Percentiles rank a stretch among this genome's conserved stretches.
Evolutionary conservation across 2,329 filamentous ascomycete genomes (phyloP).

Genomic region (Alternaria brassicicola): DNA sequence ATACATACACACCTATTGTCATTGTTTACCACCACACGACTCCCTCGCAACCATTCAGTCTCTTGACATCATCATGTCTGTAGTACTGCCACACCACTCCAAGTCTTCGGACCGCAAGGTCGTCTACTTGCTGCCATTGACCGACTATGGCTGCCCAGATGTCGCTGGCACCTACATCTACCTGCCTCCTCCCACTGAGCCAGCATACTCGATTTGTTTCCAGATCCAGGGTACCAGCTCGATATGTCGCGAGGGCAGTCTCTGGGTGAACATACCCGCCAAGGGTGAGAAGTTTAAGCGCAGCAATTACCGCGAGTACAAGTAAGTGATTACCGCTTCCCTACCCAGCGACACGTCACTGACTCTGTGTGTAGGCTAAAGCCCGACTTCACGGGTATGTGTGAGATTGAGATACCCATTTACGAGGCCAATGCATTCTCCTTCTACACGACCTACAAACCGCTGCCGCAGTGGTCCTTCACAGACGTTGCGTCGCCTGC

Average conservation of each 20-base stretch:
- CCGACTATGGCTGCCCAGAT: conserved; percentile 90
- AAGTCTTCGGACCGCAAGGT: conserved; percentile 30
- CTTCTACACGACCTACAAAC: conserved; percentile 91
- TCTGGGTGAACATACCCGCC: conserved; percentile 95
- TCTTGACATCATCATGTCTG: conserved; percentile 33
- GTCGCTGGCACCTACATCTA: conserved; percentile 91
- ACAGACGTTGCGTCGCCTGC: conserved; percentile 59
- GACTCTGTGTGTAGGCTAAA: conserved; percentile 66
- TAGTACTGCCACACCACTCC: conserved; percentile 15
- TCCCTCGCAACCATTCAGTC: conserved; percentile 2
- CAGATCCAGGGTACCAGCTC: conserved; percentile 93
- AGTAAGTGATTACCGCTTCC: conserved; percentile 62
- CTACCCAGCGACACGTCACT: conserved; percentile 10
- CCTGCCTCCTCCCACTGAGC: conserved; percentile 77
- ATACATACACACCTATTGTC: conserved; percentile 17
- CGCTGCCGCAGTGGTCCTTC: conserved; percentile 77
- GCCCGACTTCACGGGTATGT: conserved; percentile 89
- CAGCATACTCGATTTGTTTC: conserved; percentile 79
- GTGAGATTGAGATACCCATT: conserved; percentile 89
- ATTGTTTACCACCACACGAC: conserved; percentile 29
- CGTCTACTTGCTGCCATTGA: conserved; percentile 88
- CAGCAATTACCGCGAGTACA: conserved; percentile 82
- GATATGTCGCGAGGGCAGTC: conserved; percentile 89
- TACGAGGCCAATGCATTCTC: conserved; percentile 84
- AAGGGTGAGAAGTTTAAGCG: conserved; percentile 77